These are phyloP conservation scores for Teratosphaeria gauchensis DNA, from an alignment of 2,329 filamentous ascomycete species.

Conservation along the genomic window DNA sequence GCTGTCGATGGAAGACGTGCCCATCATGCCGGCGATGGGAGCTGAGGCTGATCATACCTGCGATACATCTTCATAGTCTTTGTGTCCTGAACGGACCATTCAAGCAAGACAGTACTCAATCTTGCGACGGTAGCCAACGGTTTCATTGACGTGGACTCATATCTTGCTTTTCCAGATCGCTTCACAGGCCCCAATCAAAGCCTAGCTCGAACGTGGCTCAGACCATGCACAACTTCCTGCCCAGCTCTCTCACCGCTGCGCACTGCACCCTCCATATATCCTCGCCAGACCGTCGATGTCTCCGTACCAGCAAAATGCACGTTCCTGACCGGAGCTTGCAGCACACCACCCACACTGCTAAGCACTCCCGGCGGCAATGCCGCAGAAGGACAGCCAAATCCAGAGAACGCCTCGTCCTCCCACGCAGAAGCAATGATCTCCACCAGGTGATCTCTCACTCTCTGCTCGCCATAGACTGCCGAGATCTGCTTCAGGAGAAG, in stretches of 20 bases:
- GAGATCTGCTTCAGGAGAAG: constrained; percentile 29
- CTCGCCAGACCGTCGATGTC: constrained; percentile 44
- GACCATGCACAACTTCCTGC: constrained; percentile 31
- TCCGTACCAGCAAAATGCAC: constrained; percentile 49
- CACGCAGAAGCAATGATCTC: constrained; percentile 22
- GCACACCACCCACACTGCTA: constrained; percentile 14
- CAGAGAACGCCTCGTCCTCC: constrained; percentile 17
- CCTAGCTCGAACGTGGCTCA: constrained; percentile 3
- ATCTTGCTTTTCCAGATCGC: no score
- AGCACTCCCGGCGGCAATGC: constrained; percentile 17
- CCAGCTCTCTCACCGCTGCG: constrained; percentile 41
- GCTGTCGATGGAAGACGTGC: no score
- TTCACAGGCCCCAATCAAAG: not conserved
- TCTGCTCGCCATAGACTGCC: constrained; percentile 20
- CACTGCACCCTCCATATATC: constrained; percentile 51
- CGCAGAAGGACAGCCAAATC: constrained; percentile 21
- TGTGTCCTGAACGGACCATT: no score
- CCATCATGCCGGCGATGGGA: no score
- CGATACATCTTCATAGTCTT: no score
- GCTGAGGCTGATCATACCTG: no score
- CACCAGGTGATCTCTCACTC: constrained; percentile 20
- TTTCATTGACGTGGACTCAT: no score
- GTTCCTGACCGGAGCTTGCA: constrained; percentile 24
- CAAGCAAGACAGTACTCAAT: no score
- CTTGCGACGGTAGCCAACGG: no score